Percentiles rank a stretch among this genome's conserved stretches.
Conservation (phyloP, 148 eudicot species). For the Rhododendron williamsianum region DNA sequence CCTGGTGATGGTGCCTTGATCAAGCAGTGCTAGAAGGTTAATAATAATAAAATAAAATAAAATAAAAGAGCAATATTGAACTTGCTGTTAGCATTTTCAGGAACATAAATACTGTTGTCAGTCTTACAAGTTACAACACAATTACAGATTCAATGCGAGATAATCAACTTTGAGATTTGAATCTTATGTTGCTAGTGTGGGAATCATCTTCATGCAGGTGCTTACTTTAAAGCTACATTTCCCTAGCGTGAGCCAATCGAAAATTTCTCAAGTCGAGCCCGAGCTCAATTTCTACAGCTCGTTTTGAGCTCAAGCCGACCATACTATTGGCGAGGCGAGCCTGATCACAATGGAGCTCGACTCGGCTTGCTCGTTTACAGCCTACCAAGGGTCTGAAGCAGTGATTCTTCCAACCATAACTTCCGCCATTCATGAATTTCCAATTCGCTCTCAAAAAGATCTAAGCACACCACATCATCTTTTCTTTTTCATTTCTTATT, state of each 20-base stretch:
- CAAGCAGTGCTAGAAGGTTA: neutral
- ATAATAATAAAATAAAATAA: neutral
- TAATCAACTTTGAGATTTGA: neutral
- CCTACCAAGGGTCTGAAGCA: neutral
- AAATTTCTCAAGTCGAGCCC: neutral
- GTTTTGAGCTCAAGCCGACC: neutral
- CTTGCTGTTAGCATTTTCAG: neutral
- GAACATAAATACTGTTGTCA: neutral
- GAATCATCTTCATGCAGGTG: constrained; percentile 3
- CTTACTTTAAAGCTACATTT: neutral
- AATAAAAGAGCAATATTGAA: neutral
- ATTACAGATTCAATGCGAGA: neutral
- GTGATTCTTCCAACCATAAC: neutral
- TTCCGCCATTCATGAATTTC: neutral
- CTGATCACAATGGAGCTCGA: neutral
- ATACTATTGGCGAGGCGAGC: neutral
- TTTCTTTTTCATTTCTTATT: neutral
- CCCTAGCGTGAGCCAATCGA: neutral
- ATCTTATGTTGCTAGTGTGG: neutral
- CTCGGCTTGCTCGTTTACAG: neutral
- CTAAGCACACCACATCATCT: neutral
- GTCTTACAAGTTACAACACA: neutral
- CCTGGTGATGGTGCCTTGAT: neutral
- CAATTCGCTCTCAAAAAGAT: neutral
- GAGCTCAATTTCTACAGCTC: neutral